Conservation (phyloP, 2,329 filamentous ascomycete species). For the Microsporum ferrugineum region DNA sequence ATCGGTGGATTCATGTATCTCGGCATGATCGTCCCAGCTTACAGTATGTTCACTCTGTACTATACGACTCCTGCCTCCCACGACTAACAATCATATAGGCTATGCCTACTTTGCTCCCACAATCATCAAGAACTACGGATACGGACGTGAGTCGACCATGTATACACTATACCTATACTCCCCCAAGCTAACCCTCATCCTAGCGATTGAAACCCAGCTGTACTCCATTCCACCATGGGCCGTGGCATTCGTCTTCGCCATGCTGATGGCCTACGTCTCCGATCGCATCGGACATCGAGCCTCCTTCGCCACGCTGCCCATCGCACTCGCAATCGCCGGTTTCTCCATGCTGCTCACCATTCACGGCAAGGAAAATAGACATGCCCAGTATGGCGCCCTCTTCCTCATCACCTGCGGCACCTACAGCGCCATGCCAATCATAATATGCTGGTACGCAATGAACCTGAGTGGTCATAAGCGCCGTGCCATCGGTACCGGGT, state of each 20-base stretch:
- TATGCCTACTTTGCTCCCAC: conserved; percentile 68
- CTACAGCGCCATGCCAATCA: conserved; percentile 82
- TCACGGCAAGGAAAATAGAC: conserved; percentile 46
- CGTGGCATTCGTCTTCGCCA: conserved; percentile 65
- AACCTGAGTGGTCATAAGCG: conserved; percentile 64
- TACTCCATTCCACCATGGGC: conserved; percentile 50
- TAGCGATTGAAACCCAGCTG: conserved; percentile 41
- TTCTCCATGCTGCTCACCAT: conserved; percentile 64
- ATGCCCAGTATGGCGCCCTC: conserved; percentile 64
- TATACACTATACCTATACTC: not conserved
- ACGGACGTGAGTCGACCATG: conserved; percentile 30
- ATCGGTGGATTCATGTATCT: conserved; percentile 72
- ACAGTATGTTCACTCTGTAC: conserved; percentile 33
- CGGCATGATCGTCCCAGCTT: conserved; percentile 64
- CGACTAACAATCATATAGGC: conserved; percentile 19
- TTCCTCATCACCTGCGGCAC: conserved; percentile 71
- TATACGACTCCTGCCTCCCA: not conserved
- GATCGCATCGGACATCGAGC: conserved; percentile 65
- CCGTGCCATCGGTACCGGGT: conserved; percentile 58
- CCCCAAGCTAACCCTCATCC: conserved; percentile 5
- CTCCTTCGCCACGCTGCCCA: conserved; percentile 57
- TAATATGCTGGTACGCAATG: conserved; percentile 75
- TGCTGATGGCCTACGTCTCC: conserved; percentile 60
- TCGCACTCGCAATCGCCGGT: conserved; percentile 58
- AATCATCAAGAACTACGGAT: conserved; percentile 58